Conservation (phyloP, 257 asterid species). For the Gentiana macrophylla region DNA sequence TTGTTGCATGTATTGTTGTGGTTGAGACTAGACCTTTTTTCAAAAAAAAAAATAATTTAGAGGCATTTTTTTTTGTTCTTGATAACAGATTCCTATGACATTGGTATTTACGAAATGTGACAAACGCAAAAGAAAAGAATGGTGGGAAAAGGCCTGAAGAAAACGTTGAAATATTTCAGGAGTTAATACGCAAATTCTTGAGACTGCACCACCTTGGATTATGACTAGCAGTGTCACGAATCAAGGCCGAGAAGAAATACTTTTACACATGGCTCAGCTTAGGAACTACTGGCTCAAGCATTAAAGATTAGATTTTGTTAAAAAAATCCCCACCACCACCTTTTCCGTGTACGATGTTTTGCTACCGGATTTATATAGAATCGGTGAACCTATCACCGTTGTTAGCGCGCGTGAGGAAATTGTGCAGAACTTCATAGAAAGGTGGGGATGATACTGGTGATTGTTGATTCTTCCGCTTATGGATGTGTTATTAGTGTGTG, state of each 20-base stretch:
- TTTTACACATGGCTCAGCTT: constrained; percentile 94
- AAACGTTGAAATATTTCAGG: constrained; percentile 62
- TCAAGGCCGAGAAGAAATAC: constrained; percentile 89
- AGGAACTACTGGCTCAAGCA: constrained; percentile 96
- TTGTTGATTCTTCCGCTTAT: too few species aligned
- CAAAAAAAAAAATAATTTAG: too few species aligned
- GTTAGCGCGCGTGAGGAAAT: too few species aligned
- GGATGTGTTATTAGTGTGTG: too few species aligned
- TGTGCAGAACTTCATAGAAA: too few species aligned
- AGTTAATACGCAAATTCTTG: constrained; percentile 52
- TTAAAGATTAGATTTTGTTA: constrained; percentile 7
- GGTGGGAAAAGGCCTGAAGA: constrained; percentile 93
- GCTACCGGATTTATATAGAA: neutral
- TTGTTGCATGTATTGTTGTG: neutral
- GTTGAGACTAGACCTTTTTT: too few species aligned
- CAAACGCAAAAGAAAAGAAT: constrained; percentile 77
- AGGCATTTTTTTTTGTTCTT: neutral
- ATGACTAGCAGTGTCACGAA: constrained; percentile 95
- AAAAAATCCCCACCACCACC: neutral
- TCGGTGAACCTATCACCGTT: too few species aligned
- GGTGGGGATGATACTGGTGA: too few species aligned
- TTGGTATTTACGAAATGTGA: constrained; percentile 87
- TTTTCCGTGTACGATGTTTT: too few species aligned
- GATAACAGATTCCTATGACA: constrained; percentile 90
- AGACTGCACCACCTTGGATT: constrained; percentile 89